Base-by-base conservation (phyloP, 2,329 filamentous ascomycete species). In the Aspergillus brunneoviolaceus region DNA sequence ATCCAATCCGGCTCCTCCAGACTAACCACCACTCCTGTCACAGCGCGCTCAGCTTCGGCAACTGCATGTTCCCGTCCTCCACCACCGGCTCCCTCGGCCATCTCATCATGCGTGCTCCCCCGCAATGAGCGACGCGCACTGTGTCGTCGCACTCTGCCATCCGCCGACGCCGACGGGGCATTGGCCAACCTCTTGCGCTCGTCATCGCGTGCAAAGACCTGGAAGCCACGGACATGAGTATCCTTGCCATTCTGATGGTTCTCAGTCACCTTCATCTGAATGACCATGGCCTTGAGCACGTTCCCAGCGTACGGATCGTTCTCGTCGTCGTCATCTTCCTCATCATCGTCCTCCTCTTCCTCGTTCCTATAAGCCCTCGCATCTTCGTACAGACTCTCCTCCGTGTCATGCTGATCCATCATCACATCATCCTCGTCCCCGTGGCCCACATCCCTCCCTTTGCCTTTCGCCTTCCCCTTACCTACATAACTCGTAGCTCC, bases 241-340 rank as follows among this genome's bases (percentile, higher is more conserved):
- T 99, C 95, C 75, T 99, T 99, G 65, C 95, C 95, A 74, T 99
- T 99, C 78, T 99, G 95, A 75, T 99, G 95, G 72, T 99, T 99
- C 79, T 98, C 95, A 55, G 94, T 85, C 52, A 99, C 89, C 66
- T 90, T 88, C 70, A 98, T 88, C 75, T 98, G 93, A 29, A 99
- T 83, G 31, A 98, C 86, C 79, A 94, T 96, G 16, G 91, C 92
- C 61, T 93, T 87, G 19, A 98, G 84, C 1, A 93, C 90, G 68
- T 88, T 89, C 47, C 84, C 89, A 70, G 87, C 87, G 51, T 81
- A 82, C 51, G 70, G 69, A 55, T 77, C 75, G 27, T 72, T 67
- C 2, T 63, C 57, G 33, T 70, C 66, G 7, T 69, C 62, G 29
- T 67, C 65, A 1, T 70, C 61, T 2, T 68, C 65, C 2, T 70